These are phyloP conservation scores for Stephanocyclus meneghinianus DNA, from an alignment of 352 stramenopile species.

Conservation along the genomic window DNA sequence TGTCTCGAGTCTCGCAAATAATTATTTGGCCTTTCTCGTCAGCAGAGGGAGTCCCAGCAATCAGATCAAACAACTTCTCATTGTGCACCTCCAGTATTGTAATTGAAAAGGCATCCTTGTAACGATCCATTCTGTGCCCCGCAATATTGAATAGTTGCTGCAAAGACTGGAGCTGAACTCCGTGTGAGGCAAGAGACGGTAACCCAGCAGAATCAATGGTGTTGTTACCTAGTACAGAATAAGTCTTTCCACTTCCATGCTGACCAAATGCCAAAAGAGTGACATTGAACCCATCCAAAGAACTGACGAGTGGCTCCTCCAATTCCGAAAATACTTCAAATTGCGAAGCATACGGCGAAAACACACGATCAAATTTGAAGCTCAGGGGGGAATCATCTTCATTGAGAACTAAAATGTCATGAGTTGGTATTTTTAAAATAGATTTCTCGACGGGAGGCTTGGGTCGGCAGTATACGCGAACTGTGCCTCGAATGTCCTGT, in stretches of 20 bases:
- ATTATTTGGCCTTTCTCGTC: constrained; percentile 63
- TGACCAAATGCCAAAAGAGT: constrained; percentile 99
- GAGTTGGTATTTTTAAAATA: constrained; percentile 62
- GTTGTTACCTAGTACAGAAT: constrained; percentile 87
- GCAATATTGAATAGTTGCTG: constrained; percentile 76
- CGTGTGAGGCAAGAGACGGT: constrained; percentile 59
- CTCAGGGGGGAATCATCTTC: constrained; percentile 53
- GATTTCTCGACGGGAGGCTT: constrained; percentile 15
- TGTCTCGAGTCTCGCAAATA: constrained; percentile 45
- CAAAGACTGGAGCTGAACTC: constrained; percentile 73
- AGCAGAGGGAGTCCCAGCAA: constrained; percentile 77
- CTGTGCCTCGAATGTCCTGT: constrained; percentile 71
- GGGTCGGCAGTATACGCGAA: constrained; percentile 77
- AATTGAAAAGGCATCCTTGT: constrained; percentile 75
- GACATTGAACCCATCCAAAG: constrained; percentile 97
- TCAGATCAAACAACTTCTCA: constrained; percentile 91
- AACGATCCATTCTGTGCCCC: constrained; percentile 60
- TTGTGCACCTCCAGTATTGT: constrained; percentile 96
- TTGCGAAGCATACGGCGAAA: constrained; percentile 56
- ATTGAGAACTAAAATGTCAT: constrained; percentile 71
- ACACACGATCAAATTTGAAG: constrained; percentile 79
- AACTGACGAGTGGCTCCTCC: constrained; percentile 75
- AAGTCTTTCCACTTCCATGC: constrained; percentile 95
- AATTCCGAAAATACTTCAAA: constrained; percentile 75
- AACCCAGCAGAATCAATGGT: constrained; percentile 20